Evolutionary conservation across 1,284 basidiomycete genomes (phyloP).

Genomic region (Malassezia restricta): DNA sequence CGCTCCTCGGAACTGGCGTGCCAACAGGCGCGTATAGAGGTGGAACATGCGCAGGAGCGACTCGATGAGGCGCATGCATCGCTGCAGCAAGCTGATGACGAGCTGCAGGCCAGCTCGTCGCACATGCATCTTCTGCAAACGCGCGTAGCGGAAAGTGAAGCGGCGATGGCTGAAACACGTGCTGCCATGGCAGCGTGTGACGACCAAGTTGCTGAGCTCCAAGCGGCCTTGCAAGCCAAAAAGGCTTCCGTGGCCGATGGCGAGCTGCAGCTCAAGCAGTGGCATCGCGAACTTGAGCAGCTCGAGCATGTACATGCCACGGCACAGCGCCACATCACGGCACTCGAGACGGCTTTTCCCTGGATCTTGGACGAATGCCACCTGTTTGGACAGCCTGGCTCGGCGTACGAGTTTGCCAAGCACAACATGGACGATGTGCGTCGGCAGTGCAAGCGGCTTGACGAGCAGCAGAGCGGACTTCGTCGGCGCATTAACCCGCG

Average conservation of each 20-base stretch:
- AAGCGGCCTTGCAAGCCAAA: constrained; percentile 67
- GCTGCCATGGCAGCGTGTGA: constrained; percentile 77
- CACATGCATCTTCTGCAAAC: constrained; percentile 57
- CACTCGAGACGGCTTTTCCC: constrained; percentile 66
- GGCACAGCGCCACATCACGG: constrained; percentile 34
- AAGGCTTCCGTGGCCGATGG: constrained; percentile 62
- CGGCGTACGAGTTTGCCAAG: constrained; percentile 70
- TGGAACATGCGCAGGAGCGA: constrained; percentile 55
- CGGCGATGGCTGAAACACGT: constrained; percentile 65
- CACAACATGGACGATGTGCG: constrained; percentile 59
- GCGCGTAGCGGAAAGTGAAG: constrained; percentile 57
- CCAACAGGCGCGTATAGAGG: constrained; percentile 73
- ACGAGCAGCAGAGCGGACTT: constrained; percentile 69
- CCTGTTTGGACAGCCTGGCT: constrained; percentile 74
- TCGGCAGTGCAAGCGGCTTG: constrained; percentile 63
- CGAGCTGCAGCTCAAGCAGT: constrained; percentile 58
- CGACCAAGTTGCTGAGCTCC: constrained; percentile 70
- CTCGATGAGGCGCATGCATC: constrained; percentile 56
- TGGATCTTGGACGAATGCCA: constrained; percentile 81
- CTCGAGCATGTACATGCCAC: constrained; percentile 48
- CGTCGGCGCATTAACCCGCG: constrained; percentile 92
- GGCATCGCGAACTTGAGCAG: constrained; percentile 52
- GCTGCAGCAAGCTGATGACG: constrained; percentile 55
- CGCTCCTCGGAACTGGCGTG: constrained; percentile 77
- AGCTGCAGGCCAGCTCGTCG: constrained; percentile 55